phyloP scores from a whole-genome alignment of 495 filamentous ascomycete genomes.

The Aspergillus bertholletiae region DNA sequence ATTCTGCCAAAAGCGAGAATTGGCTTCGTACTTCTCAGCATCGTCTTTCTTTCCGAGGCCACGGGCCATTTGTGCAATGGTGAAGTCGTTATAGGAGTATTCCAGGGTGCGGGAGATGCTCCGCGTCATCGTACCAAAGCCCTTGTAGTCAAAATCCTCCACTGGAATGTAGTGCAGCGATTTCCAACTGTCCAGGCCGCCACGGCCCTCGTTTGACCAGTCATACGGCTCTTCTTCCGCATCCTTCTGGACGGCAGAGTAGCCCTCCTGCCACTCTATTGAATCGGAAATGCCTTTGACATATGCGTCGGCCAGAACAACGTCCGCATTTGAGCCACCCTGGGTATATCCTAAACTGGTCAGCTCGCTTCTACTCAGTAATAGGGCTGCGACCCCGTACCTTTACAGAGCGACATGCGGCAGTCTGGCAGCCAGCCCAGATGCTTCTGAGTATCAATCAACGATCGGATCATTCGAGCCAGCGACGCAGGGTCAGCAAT shows the following conservation, averaged over 20 bases:
- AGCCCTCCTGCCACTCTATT: conserved; percentile 68
- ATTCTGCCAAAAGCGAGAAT: conserved; percentile 64
- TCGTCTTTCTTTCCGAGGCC: conserved; percentile 56
- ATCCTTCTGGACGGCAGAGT: conserved; percentile 62
- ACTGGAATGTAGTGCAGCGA: conserved; percentile 64
- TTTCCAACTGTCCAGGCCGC: conserved; percentile 69
- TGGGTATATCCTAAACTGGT: conserved; percentile 47
- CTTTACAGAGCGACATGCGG: conserved; percentile 69
- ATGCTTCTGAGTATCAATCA: conserved; percentile 70
- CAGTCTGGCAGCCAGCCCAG: conserved; percentile 67
- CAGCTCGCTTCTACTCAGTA: background rate
- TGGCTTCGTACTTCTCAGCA: conserved; percentile 55
- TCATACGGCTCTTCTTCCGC: conserved; percentile 65
- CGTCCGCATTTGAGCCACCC: conserved; percentile 74
- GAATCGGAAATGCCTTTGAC: conserved; percentile 61
- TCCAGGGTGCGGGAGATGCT: conserved; percentile 70
- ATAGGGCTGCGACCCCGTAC: conserved; percentile 19
- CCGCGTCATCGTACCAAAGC: conserved; percentile 68
- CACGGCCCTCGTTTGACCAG: conserved; percentile 71
- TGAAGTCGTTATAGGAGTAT: conserved; percentile 71
- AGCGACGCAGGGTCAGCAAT: conserved; percentile 61
- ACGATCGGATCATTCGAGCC: conserved; percentile 60
- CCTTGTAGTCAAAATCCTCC: conserved; percentile 65
- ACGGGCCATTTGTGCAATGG: conserved; percentile 48
- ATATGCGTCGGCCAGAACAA: conserved; percentile 71